Evolutionary conservation across 768 basidiomycete species (phyloP).

Genomic region (Russula virescens): DNA sequence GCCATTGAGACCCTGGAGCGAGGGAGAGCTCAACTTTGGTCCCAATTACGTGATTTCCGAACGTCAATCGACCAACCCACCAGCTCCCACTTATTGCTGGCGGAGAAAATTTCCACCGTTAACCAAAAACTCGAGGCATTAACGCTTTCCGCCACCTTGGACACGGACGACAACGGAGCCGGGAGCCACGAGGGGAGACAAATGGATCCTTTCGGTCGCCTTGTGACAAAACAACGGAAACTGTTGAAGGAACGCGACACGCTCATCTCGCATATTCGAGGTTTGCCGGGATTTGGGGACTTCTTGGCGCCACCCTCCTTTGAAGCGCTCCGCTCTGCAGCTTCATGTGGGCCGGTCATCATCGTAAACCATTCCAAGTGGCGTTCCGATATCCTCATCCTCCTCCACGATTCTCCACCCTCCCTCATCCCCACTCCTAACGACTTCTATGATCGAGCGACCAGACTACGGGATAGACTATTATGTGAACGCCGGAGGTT

Average conservation of each 20-base stretch:
- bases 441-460: constrained; percentile 1
- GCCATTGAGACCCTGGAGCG: constrained; percentile 3
- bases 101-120: background rate
- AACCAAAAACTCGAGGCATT: constrained; percentile 2
- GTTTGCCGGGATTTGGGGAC: background rate
- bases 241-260: background rate
- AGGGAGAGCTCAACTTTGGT: background rate
- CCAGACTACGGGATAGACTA: background rate
- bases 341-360: background rate
- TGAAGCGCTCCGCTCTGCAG: background rate
- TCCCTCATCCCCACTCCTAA: background rate
- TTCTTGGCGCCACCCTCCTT: constrained; percentile 1
- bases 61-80: background rate
- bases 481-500: background rate
- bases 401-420: background rate
- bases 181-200: background rate
- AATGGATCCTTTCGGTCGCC: constrained; percentile 3
- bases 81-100: background rate
- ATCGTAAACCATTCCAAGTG: constrained; percentile 9
- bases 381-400: constrained; percentile 15
- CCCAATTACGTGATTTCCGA: constrained; percentile 1
- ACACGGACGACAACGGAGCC: background rate
- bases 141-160: background rate
- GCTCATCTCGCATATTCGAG: background rate
- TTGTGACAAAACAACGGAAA: background rate